Conservation (phyloP, 352 stramenopile genomes). For the Pythium aristosporum region DNA sequence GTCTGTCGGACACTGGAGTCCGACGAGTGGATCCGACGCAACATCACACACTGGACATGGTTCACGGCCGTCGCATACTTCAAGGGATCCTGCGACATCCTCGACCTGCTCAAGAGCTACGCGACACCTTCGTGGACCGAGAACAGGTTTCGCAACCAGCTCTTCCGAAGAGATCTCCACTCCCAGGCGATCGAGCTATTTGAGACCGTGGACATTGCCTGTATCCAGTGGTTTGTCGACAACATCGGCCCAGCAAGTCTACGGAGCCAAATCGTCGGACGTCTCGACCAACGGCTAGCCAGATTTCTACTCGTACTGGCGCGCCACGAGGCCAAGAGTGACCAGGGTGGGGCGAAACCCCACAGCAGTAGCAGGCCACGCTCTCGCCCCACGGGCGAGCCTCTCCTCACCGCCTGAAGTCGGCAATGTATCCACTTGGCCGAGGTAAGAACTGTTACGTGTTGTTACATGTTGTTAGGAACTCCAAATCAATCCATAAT, state of each 20-base stretch:
- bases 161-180: slow-evolving; percentile 1
- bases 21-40: slow-evolving; percentile 1
- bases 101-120: neutral
- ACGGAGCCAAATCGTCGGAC: neutral
- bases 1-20: neutral
- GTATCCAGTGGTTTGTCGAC: slow-evolving; percentile 3
- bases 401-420: neutral
- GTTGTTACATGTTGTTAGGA: too few relatives aligned
- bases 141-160: neutral
- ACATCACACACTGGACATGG: slow-evolving; percentile 2
- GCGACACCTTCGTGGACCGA: neutral
- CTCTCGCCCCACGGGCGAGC: neutral
- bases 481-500: neutral
- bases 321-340: neutral
- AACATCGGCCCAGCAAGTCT: neutral
- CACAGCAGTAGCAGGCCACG: too few relatives aligned
- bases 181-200: neutral
- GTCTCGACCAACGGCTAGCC: neutral
- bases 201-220: slow-evolving; percentile 1
- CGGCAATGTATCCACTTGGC: too few relatives aligned
- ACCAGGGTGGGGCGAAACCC: too few relatives aligned
- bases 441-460: too few relatives aligned
- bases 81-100: neutral
- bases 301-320: neutral
- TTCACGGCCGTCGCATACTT: slow-evolving; percentile 6